These are phyloP conservation scores for Botrytis medusae DNA, from an alignment of 2,329 filamentous ascomycete species.

Conservation along the genomic window DNA sequence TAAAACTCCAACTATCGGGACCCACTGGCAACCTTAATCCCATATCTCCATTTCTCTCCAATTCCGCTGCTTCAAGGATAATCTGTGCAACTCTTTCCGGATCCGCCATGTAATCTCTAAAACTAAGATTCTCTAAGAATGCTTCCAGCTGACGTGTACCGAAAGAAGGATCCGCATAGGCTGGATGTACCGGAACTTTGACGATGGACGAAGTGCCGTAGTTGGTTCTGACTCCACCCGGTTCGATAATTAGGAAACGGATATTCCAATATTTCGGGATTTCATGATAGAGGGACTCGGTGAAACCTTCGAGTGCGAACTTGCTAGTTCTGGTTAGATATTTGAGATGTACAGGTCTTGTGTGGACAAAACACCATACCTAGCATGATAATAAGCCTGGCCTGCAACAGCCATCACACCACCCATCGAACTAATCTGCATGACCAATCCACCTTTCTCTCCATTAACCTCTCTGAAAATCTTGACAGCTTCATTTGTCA, in stretches of 20 bases:
- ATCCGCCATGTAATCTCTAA: slow-evolving; percentile 22
- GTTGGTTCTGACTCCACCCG: slow-evolving; percentile 44
- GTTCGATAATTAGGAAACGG: slow-evolving; percentile 43
- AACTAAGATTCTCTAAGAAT: slow-evolving; percentile 18
- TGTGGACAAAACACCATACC: slow-evolving; percentile 19
- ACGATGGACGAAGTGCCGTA: slow-evolving; percentile 26
- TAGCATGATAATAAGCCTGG: slow-evolving; percentile 42
- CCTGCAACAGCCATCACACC: slow-evolving; percentile 41
- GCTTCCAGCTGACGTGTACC: slow-evolving; percentile 33
- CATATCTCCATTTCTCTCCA: slow-evolving; percentile 24
- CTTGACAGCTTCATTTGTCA: slow-evolving; percentile 19
- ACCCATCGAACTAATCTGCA: slow-evolving; percentile 44
- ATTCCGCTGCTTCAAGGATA: slow-evolving; percentile 20
- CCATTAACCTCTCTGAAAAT: slow-evolving; percentile 24
- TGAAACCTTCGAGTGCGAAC: slow-evolving; percentile 44
- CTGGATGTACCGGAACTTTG: slow-evolving; percentile 24
- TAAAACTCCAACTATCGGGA: slow-evolving; percentile 27
- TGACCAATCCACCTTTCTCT: slow-evolving; percentile 40
- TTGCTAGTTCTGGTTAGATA: slow-evolving; percentile 33
- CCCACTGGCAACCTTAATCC: slow-evolving; percentile 29
- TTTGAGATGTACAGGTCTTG: no score
- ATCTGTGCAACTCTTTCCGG: slow-evolving; percentile 24
- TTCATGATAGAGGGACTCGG: slow-evolving; percentile 41
- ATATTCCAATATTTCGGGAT: slow-evolving; percentile 42
- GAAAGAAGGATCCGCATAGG: slow-evolving; percentile 33